A percentile compares a stretch with the other conserved stretches of the same genome.
Conservation (phyloP, 164 flowering plant genomes). For the Piper betle region DNA sequence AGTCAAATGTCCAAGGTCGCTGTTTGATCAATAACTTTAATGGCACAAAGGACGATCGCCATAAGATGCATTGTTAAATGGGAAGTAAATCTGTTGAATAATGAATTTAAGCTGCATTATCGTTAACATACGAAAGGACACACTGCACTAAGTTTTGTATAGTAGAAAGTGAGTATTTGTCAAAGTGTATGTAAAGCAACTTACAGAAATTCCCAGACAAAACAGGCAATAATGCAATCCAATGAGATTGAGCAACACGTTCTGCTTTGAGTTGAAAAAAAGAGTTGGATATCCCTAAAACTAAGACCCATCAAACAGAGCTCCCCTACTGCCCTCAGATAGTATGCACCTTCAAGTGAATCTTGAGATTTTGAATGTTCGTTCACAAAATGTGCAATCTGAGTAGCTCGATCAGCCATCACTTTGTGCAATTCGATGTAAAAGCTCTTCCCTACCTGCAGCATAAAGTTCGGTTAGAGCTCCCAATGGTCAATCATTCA, state of each 20-base stretch:
- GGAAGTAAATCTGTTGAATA: no score
- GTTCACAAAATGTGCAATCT: constrained; percentile 33
- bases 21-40: no score
- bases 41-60: background rate
- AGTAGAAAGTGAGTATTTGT: no score
- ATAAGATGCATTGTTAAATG: background rate
- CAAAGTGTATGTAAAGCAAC: background rate
- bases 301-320: constrained; percentile 30
- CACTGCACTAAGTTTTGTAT: no score
- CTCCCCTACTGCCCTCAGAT: constrained; percentile 32
- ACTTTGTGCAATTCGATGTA: constrained; percentile 44
- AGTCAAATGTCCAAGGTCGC: background rate
- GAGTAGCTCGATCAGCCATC: constrained; percentile 33
- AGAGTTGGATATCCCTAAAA: constrained; percentile 53
- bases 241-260: constrained; percentile 51
- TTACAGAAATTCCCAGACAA: constrained; percentile 50
- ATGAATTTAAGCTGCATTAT: background rate
- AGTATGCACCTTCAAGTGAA: constrained; percentile 50
- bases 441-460: constrained; percentile 57
- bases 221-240: constrained; percentile 62
- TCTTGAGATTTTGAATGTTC: constrained; percentile 18
- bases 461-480: background rate
- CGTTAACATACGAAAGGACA: background rate
- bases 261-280: constrained; percentile 37
- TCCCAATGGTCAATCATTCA: background rate